Evolutionary conservation across 2,329 filamentous ascomycete genomes (phyloP).

Genomic region (Colletotrichum simmondsii): DNA sequence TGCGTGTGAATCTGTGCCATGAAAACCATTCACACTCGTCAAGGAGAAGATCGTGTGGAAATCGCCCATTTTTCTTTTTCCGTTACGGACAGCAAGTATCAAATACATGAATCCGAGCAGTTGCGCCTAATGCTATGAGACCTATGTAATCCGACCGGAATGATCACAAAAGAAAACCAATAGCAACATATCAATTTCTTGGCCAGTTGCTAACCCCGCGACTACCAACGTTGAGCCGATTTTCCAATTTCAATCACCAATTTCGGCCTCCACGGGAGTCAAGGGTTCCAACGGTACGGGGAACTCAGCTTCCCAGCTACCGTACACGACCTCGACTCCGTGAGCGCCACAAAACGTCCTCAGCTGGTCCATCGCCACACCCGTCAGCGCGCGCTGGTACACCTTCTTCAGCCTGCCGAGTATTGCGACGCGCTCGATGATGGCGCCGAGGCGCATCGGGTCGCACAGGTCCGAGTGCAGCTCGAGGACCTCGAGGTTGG

Average conservation of each 20-base stretch:
- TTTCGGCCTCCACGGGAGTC: conserved; percentile 14
- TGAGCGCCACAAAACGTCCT: conserved; percentile 15
- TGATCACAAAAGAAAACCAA: background rate
- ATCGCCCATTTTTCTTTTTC: background rate
- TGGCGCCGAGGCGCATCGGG: background rate
- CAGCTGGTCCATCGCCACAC: conserved; percentile 28
- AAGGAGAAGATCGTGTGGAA: background rate
- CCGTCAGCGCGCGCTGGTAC: conserved; percentile 28
- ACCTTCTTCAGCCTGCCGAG: conserved; percentile 19
- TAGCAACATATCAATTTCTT: background rate
- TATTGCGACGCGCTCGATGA: conserved; percentile 15
- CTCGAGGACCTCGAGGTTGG: conserved; percentile 34
- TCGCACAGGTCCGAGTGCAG: conserved; percentile 27
- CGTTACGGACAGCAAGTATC: background rate
- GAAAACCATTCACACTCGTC: background rate
- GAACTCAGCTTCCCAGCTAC: conserved; percentile 21
- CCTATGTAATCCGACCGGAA: background rate
- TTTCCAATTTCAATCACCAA: conserved; percentile 7
- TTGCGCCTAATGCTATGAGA: background rate
- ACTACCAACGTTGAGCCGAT: background rate
- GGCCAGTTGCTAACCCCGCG: background rate
- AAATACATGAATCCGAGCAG: background rate
- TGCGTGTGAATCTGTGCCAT: too few species aligned
- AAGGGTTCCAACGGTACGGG: conserved; percentile 25
- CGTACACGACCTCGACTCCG: conserved; percentile 26